These are phyloP conservation scores for Geotrichum histeridarum DNA, from an alignment of 1,139 yeast genomes.

Conservation along the genomic window DNA sequence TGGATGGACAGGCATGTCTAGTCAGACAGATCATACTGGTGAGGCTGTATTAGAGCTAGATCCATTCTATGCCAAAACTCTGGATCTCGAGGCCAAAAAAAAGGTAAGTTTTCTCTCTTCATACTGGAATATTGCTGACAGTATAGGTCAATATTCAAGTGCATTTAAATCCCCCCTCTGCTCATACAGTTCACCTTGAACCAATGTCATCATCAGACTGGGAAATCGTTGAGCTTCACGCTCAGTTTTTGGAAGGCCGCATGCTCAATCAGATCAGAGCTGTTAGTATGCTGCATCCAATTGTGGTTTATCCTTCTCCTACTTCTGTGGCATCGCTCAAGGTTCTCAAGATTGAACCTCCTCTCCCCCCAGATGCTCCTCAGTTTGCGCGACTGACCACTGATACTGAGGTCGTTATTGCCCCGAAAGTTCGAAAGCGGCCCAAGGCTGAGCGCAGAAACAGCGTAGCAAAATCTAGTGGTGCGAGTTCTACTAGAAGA, in stretches of 20 bases:
- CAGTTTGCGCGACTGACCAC: slow-evolving; percentile 59
- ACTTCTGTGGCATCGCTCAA: slow-evolving; percentile 59
- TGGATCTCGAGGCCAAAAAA: slow-evolving; percentile 45
- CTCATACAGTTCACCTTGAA: slow-evolving; percentile 65
- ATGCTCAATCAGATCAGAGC: slow-evolving; percentile 78
- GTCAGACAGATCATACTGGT: slow-evolving; percentile 38
- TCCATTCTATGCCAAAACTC: slow-evolving; percentile 46
- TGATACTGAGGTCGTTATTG: slow-evolving; percentile 73
- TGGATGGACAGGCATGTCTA: slow-evolving; percentile 61
- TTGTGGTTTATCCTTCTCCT: slow-evolving; percentile 68
- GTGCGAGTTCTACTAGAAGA: slow-evolving; percentile 20
- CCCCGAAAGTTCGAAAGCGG: slow-evolving; percentile 60
- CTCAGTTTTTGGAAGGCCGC: slow-evolving; percentile 67
- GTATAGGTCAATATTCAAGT: slow-evolving; percentile 38
- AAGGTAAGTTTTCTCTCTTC: slow-evolving; percentile 14
- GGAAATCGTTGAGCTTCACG: slow-evolving; percentile 85
- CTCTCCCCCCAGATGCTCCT: slow-evolving; percentile 22
- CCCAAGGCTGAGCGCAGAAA: slow-evolving; percentile 23
- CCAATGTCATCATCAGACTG: slow-evolving; percentile 78
- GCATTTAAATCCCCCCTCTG: slow-evolving; percentile 45
- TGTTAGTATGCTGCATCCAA: slow-evolving; percentile 53
- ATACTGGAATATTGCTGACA: not conserved
- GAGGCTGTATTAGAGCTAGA: slow-evolving; percentile 46
- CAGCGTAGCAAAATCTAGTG: slow-evolving; percentile 26
- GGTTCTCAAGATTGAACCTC: slow-evolving; percentile 59